A percentile compares a stretch with the other conserved stretches of the same genome.
Conservation (phyloP, 2,329 filamentous ascomycete species). For the Sarocladiaceae sp. region DNA sequence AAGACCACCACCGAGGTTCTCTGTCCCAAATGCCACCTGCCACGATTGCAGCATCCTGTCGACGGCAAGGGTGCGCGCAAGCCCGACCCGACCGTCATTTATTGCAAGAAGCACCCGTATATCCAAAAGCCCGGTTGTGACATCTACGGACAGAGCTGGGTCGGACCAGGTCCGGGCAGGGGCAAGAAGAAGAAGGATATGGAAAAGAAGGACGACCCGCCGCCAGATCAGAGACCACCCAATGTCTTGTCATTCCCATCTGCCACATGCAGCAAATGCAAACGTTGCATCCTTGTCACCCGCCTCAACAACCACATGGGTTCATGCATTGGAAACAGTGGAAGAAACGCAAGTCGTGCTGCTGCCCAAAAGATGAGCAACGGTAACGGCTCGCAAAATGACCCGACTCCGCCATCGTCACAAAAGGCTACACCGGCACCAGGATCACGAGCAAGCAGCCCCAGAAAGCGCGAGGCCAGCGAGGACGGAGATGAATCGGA, state of each 20-base stretch:
- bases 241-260: constrained; percentile 63
- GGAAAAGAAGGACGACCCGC: constrained; percentile 52
- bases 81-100: constrained; percentile 64
- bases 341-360: constrained; percentile 57
- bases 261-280: constrained; percentile 64
- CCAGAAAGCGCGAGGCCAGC: constrained; percentile 53
- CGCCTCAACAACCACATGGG: constrained; percentile 66
- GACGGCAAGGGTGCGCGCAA: constrained; percentile 63
- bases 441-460: constrained; percentile 48
- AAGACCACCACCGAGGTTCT: constrained; percentile 67
- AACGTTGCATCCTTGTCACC: constrained; percentile 60
- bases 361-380: constrained; percentile 62
- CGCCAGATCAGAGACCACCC: constrained; percentile 51
- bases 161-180: constrained; percentile 63
- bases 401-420: constrained; percentile 56
- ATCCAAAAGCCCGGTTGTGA: constrained; percentile 73
- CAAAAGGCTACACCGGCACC: constrained; percentile 59
- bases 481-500: constrained; percentile 53
- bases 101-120: constrained; percentile 77
- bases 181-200: constrained; percentile 79
- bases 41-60: constrained; percentile 67
- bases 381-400: constrained; percentile 50
- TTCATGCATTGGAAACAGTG: constrained; percentile 63
- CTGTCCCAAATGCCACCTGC: constrained; percentile 71
- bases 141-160: constrained; percentile 79